Base-by-base conservation (phyloP, 768 basidiomycete species). In the Amanita molliuscula region DNA sequence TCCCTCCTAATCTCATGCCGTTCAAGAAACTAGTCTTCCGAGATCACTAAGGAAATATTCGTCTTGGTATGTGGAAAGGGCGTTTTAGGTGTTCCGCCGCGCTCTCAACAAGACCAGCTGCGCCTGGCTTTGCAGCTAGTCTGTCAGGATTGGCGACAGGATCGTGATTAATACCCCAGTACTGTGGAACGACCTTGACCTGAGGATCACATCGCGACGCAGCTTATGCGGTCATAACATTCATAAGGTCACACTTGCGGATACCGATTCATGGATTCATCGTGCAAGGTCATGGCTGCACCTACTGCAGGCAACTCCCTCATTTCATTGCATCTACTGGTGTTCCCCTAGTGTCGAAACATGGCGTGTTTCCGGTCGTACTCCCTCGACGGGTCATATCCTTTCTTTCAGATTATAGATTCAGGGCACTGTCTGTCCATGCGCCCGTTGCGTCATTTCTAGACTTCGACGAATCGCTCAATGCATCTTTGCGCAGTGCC, bases 51-150 rank as follows among this genome's bases (percentile, higher is more conserved):
- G 6, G 16, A 43, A 10, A 43, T 43, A 28, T 43, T 43, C 15
- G 8, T 43, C 13, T 16, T 43, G 15, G 42, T n/a, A 16, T 43
- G 42, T 25, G 42, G 25, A 43, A 26, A n/a, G 13, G 42, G 42
- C n/a, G 15, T 26, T 25, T 26, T 43, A n/a, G 15, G 25, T 15
- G 25, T n/a, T 16, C n/a, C 16, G 6, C 3, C 6, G 15, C 10
- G 3, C 10, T 42, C 41, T 7, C n/a, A 15, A 6, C 55, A 57
- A 67, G 68, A 48, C 66, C 65, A 52, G 34, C 53, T 4, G 67
- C 65, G 18, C 62, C 61, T 3, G 59, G 56, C 34, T 63, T 56
- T 37, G 55, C 58, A 0, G 44, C 21, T 13, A 23, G 23, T 4
- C 23, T 38, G 37, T 20, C 16, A 21, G 20, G 37, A 21, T 20